Base-by-base conservation (phyloP, 2,329 filamentous ascomycete genomes). In the Dichotomopilus funicola region DNA sequence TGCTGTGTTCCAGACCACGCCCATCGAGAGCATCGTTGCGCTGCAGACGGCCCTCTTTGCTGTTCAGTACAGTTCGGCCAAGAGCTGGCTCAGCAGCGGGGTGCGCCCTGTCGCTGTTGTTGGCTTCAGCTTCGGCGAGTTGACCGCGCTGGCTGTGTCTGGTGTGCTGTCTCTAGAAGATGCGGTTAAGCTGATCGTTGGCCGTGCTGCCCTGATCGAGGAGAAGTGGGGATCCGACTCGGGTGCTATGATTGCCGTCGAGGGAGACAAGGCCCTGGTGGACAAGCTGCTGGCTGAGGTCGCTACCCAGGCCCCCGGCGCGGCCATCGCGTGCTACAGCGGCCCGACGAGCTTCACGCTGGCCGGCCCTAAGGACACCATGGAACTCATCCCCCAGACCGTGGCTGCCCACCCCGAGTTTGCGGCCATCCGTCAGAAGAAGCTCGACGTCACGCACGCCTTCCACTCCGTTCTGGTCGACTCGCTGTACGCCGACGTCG, bases 321-420 rank as follows among this genome's bases (percentile, higher is more conserved):
- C 7, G 27, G 27, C 13, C 19, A 73, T 81, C 37, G 78, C 78
- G 0, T 80, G 77, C 60, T 76, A 68, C 63, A 79, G 78, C 48
- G 72, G 75, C 0, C 72, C 72, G 0, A 60, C 56, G 4, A 75
- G 67, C 56, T 73, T 74, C 59, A 73, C 72, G 0, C 33, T 80
- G 3, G 73, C 72, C 2, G 76, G 76, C 0, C 60, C 68, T 0
- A 55, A 63, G 0, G 38, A 44, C 1, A 66, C 67, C 1, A 70
- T 77, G 5, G 65, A 72, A 4, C 1, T n/a, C 5, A n/a, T 35
- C 12, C 31, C 51, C 19, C 10, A 37, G 5, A 9, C 44, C 60
- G 2, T 53, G 9, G 0, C 7, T 3, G 38, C 8, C 1, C 13
- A 12, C 6, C 12, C 6, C 9, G 9, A 27, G 6, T 37, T 9